These are phyloP conservation scores for Jackrogersella multiformis DNA, from an alignment of 495 filamentous ascomycete species.

Conservation along the genomic window DNA sequence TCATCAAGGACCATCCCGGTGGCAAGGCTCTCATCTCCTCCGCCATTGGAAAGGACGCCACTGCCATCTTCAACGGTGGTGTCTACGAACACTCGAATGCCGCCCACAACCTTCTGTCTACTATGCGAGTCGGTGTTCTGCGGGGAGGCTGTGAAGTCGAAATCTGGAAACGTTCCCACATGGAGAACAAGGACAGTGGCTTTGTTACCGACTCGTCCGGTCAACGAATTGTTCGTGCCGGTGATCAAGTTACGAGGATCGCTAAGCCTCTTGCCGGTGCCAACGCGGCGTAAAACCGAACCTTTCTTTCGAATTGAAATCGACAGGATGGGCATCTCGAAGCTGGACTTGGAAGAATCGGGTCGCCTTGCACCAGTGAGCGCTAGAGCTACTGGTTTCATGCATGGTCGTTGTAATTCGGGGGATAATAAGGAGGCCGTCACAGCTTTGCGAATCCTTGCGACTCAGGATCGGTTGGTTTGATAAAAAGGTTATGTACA, in stretches of 20 bases:
- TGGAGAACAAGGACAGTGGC: conserved; percentile 86
- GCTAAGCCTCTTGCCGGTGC: conserved; percentile 74
- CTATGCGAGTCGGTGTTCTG: conserved; percentile 96
- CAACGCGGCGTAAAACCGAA: conserved; percentile 70
- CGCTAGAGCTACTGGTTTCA: neutral
- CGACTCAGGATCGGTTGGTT: neutral
- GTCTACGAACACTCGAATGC: conserved; percentile 98
- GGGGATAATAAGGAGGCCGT: conserved; percentile 17
- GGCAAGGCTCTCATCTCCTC: conserved; percentile 94
- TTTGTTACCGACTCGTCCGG: conserved; percentile 84
- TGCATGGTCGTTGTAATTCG: neutral
- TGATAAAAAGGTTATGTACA: conserved; percentile 21
- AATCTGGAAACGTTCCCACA: conserved; percentile 96
- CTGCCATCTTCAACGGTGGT: conserved; percentile 98
- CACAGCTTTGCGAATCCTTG: neutral
- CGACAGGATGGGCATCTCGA: neutral
- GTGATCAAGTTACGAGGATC: conserved; percentile 88
- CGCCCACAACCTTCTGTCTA: conserved; percentile 95
- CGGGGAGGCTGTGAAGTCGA: conserved; percentile 97
- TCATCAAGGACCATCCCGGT: conserved; percentile 97
- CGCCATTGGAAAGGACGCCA: conserved; percentile 96
- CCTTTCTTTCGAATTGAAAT: neutral
- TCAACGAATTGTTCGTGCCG: conserved; percentile 86
- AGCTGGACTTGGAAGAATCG: neutral
- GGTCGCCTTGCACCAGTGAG: neutral